These are phyloP conservation scores for Hysterangium stoloniferum DNA, from an alignment of 768 basidiomycete species.

Conservation along the genomic window DNA sequence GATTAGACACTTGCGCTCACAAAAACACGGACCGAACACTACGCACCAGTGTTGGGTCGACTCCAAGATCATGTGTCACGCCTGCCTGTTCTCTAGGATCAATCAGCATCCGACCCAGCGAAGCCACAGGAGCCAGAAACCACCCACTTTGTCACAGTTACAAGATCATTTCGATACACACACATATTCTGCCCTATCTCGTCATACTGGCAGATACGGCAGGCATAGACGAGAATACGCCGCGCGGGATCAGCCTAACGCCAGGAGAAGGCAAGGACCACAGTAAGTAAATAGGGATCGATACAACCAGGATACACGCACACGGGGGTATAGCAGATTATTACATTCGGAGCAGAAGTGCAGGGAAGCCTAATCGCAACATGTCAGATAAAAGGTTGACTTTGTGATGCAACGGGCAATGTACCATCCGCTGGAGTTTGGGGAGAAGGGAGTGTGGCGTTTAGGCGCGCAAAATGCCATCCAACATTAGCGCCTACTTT, in stretches of 20 bases:
- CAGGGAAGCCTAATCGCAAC: slow-evolving; percentile 84
- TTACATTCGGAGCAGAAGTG: slow-evolving; percentile 94
- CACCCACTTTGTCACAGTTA: slow-evolving; percentile 85
- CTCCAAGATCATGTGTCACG: slow-evolving; percentile 78
- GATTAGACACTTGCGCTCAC: neutral
- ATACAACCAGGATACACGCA: slow-evolving; percentile 16
- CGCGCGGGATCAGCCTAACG: slow-evolving; percentile 76
- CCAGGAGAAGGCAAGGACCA: neutral
- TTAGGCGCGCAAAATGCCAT: too few relatives aligned
- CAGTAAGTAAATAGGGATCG: neutral
- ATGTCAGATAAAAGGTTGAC: too few relatives aligned
- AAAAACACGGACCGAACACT: neutral
- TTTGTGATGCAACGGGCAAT: too few relatives aligned
- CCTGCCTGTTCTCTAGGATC: slow-evolving; percentile 80
- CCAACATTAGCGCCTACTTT: too few relatives aligned
- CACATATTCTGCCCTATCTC: slow-evolving; percentile 82
- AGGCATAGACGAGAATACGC: slow-evolving; percentile 81
- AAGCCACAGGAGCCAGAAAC: slow-evolving; percentile 2
- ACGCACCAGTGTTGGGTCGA: slow-evolving; percentile 81
- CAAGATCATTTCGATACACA: slow-evolving; percentile 88
- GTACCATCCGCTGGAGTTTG: too few relatives aligned
- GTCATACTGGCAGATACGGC: slow-evolving; percentile 82
- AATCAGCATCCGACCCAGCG: neutral
- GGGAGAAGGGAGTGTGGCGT: too few relatives aligned
- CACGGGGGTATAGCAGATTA: slow-evolving; percentile 78